These are phyloP conservation scores for Rhodotorula toruloides DNA, from an alignment of 768 basidiomycete genomes.

Conservation along the genomic window DNA sequence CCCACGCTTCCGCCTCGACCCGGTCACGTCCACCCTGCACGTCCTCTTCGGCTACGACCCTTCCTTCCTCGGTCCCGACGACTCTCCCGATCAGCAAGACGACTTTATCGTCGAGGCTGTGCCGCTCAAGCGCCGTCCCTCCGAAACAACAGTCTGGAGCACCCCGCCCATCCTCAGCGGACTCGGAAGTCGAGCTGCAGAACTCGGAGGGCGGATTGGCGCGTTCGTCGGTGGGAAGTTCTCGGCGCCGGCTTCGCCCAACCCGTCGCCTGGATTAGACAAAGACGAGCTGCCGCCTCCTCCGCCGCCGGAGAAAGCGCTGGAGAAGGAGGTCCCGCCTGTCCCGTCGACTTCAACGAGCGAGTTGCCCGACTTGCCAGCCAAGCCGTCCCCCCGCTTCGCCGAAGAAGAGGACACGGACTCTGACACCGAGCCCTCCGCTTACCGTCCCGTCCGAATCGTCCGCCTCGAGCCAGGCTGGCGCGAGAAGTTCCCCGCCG, in stretches of 20 bases:
- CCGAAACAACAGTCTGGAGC: neutral
- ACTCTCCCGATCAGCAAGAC: constrained; percentile 6
- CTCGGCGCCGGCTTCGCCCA: neutral
- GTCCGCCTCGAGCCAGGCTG: constrained; percentile 16
- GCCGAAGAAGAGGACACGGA: neutral
- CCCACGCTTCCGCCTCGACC: constrained; percentile 28
- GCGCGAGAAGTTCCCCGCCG: constrained; percentile 31
- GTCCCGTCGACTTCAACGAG: neutral
- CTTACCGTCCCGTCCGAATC: constrained; percentile 29
- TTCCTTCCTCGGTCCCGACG: constrained; percentile 1
- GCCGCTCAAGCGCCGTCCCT: constrained; percentile 2
- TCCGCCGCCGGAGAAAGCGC: neutral
- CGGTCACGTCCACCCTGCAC: constrained; percentile 18
- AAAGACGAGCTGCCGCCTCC: neutral
- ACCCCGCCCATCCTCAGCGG: neutral
- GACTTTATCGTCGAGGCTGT: constrained; percentile 33
- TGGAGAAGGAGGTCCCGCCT: neutral
- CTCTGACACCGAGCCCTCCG: constrained; percentile 26
- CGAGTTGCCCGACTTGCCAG: neutral
- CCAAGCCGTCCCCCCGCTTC: neutral
- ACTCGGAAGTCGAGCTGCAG: neutral
- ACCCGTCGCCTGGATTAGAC: neutral
- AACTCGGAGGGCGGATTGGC: neutral
- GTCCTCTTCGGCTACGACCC: constrained; percentile 27
- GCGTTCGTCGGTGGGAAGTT: neutral